Conservation (phyloP, 345 rosid species). For the Lepidium aucheri region DNA sequence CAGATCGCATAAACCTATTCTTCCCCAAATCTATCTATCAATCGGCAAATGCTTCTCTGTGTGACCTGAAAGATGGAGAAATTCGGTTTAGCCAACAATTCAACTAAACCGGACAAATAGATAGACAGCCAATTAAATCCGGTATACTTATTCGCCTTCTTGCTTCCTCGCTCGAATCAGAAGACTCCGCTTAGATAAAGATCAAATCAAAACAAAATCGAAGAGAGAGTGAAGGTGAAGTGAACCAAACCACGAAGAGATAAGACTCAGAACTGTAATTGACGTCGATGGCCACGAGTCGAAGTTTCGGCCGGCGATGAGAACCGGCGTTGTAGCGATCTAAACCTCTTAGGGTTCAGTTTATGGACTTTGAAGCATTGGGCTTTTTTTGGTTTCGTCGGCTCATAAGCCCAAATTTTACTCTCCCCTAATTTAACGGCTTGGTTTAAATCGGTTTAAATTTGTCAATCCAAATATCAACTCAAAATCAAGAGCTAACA, state of each 20-base stretch:
- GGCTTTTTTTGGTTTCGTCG: not conserved
- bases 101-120: not conserved
- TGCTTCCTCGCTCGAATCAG: not conserved
- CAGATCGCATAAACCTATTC: conserved; percentile 7
- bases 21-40: conserved; percentile 5
- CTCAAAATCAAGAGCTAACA: not conserved
- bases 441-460: not conserved
- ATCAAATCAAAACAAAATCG: not conserved
- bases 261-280: not conserved
- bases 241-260: not conserved
- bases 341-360: conserved; percentile 8
- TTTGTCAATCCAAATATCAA: not conserved
- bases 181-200: not conserved
- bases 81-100: not conserved
- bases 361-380: not conserved
- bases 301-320: conserved; percentile 3
- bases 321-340: not conserved
- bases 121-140: not conserved
- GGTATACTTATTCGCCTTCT: not conserved
- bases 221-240: not conserved
- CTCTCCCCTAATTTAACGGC: not conserved
- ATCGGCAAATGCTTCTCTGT: conserved; percentile 2
- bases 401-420: not conserved
- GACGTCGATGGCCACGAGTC: not conserved
- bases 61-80: not conserved